Evolutionary conservation across 768 basidiomycete species (phyloP).

Genomic region (Thelephora ganbajun): DNA sequence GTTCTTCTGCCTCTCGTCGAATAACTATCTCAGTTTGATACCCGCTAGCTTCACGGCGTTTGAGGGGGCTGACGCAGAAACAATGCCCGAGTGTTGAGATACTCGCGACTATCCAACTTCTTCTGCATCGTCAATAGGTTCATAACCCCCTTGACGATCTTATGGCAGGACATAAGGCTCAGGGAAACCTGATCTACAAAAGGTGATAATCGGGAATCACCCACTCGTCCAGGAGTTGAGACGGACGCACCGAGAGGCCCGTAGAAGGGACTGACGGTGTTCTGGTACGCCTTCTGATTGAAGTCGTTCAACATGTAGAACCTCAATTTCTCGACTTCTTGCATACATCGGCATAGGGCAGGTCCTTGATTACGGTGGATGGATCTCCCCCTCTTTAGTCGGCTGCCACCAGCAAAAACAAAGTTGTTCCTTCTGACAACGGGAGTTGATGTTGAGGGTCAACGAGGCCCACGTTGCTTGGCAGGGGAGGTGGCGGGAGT

Average conservation of each 20-base stretch:
- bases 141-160: slow-evolving; percentile 90
- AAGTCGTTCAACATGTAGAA: slow-evolving; percentile 73
- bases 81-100: slow-evolving; percentile 73
- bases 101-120: slow-evolving; percentile 70
- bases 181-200: slow-evolving; percentile 59
- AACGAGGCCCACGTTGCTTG: slow-evolving; percentile 28
- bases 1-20: slow-evolving; percentile 83
- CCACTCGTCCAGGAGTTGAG: too few relatives aligned
- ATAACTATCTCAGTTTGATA: slow-evolving; percentile 69
- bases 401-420: slow-evolving; percentile 31
- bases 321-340: slow-evolving; percentile 61
- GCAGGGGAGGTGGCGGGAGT: slow-evolving; percentile 21
- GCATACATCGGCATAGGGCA: slow-evolving; percentile 67
- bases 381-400: slow-evolving; percentile 98
- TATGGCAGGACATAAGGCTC: slow-evolving; percentile 73
- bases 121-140: slow-evolving; percentile 80
- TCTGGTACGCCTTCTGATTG: slow-evolving; percentile 63
- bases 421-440: slow-evolving; percentile 68
- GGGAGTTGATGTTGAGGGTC: slow-evolving; percentile 70
- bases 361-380: slow-evolving; percentile 90
- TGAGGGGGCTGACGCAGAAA: slow-evolving; percentile 79
- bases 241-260: slow-evolving; percentile 75
- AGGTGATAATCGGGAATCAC: slow-evolving; percentile 2
- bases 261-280: slow-evolving; percentile 72
- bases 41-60: slow-evolving; percentile 87